Conservation (phyloP, 2,329 filamentous ascomycete species). For the Xylariales sp. region DNA sequence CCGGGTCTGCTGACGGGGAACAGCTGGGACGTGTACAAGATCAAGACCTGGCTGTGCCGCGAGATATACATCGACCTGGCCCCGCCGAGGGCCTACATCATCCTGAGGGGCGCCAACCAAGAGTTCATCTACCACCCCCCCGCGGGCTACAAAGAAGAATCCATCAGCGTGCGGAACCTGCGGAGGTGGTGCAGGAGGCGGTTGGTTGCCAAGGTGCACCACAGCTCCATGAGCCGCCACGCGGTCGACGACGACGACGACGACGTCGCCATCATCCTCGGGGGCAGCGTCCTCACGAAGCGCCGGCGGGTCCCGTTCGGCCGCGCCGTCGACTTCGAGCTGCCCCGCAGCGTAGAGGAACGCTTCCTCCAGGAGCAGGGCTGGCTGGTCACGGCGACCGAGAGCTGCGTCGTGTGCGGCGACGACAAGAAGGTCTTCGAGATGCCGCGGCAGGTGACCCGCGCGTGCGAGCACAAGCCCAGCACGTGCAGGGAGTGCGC, state of each 20-base stretch:
- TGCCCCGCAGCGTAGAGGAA: slow-evolving; percentile 20
- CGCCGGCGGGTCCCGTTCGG: slow-evolving; percentile 17
- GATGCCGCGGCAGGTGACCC: slow-evolving; percentile 25
- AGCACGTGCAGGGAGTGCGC: slow-evolving; percentile 28
- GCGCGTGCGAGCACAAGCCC: slow-evolving; percentile 21
- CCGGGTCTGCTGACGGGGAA: slow-evolving; percentile 25
- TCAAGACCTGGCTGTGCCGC: slow-evolving; percentile 25
- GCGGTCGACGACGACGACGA: slow-evolving; percentile 13
- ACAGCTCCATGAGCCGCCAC: slow-evolving; percentile 7
- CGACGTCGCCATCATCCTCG: no score
- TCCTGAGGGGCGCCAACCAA: slow-evolving; percentile 24
- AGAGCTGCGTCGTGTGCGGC: slow-evolving; percentile 27
- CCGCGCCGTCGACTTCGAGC: slow-evolving; percentile 23
- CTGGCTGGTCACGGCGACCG: slow-evolving; percentile 24
- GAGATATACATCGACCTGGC: slow-evolving; percentile 22
- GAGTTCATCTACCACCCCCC: slow-evolving; percentile 27
- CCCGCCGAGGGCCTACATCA: slow-evolving; percentile 15
- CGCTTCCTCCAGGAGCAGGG: slow-evolving; percentile 24
- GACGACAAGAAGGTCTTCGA: slow-evolving; percentile 29
- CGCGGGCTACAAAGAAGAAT: slow-evolving; percentile 4
- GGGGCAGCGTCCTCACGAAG: slow-evolving; percentile 12
- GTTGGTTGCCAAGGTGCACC: slow-evolving; percentile 11
- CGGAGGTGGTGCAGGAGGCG: slow-evolving; percentile 14
- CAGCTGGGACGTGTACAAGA: slow-evolving; percentile 23
- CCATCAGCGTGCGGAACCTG: slow-evolving; percentile 9